A percentile compares a stretch with the other conserved stretches of the same genome.
Evolutionary conservation across 139 green algal genomes (phyloP).

Genomic region (Haematococcus lacustris): DNA sequence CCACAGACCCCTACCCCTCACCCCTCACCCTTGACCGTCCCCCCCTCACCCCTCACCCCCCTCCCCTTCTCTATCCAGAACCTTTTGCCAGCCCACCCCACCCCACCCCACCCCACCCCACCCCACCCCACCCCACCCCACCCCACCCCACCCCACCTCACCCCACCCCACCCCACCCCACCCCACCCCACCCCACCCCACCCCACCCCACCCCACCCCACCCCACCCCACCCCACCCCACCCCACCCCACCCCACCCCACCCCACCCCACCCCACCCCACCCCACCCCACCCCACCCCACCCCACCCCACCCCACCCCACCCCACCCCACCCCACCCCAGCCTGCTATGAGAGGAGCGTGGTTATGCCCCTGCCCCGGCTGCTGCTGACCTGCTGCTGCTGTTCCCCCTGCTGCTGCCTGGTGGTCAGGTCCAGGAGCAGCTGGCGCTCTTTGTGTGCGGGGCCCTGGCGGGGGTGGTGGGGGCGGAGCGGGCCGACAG

Average conservation of each 20-base stretch:
- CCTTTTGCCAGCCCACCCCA: background rate
- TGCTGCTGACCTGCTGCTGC: background rate
- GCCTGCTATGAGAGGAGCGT: background rate
- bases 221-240: background rate
- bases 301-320: background rate
- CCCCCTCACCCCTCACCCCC: background rate
- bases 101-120: background rate
- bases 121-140: background rate
- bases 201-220: too few species aligned
- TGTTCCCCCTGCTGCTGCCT: background rate
- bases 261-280: background rate
- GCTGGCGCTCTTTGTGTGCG: constrained; percentile 17
- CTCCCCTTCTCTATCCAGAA: background rate
- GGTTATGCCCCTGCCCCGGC: background rate
- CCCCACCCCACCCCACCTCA: background rate
- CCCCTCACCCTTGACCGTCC: background rate
- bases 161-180: background rate
- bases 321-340: background rate
- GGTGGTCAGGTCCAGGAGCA: constrained; percentile 14
- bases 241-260: background rate
- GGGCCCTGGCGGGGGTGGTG: constrained; percentile 7
- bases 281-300: background rate
- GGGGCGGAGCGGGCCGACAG: background rate
- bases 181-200: too few species aligned
- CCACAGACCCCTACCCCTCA: background rate